Evolutionary conservation across 2,329 filamentous ascomycete species (phyloP).

Genomic region (Cladosporium austrohemisphaericum): DNA sequence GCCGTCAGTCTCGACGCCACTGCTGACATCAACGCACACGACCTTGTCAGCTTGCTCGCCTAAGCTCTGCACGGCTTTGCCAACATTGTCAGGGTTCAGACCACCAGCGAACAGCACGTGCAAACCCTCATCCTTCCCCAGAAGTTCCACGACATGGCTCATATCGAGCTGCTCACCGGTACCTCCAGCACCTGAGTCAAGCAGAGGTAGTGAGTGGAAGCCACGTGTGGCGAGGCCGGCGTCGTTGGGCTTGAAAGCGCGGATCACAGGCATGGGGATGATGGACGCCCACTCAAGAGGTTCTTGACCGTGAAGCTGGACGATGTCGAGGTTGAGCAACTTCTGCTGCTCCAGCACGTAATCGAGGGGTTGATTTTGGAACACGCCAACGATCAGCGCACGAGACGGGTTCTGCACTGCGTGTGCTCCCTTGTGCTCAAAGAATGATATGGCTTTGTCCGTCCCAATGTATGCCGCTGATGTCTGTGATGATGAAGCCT

Average conservation of each 20-base stretch:
- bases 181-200: slow-evolving; percentile 81
- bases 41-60: slow-evolving; percentile 59
- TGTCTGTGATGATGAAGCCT: slow-evolving; percentile 23
- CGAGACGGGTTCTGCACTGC: slow-evolving; percentile 52
- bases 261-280: slow-evolving; percentile 91
- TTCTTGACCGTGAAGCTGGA: slow-evolving; percentile 90
- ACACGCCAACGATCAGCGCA: slow-evolving; percentile 85
- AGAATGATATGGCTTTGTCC: slow-evolving; percentile 61
- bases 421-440: slow-evolving; percentile 52
- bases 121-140: slow-evolving; percentile 67
- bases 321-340: slow-evolving; percentile 73
- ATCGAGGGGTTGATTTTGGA: slow-evolving; percentile 81
- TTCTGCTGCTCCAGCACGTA: slow-evolving; percentile 78
- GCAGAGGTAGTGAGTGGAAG: slow-evolving; percentile 76
- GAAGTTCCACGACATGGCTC: slow-evolving; percentile 61
- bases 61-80: slow-evolving; percentile 59
- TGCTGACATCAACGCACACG: slow-evolving; percentile 86
- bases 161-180: slow-evolving; percentile 76
- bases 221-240: slow-evolving; percentile 69
- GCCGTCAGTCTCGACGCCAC: slow-evolving; percentile 82
- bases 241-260: slow-evolving; percentile 74
- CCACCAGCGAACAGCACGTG: slow-evolving; percentile 81
- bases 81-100: slow-evolving; percentile 74
- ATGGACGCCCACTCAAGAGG: slow-evolving; percentile 84
- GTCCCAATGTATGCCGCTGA: neutral